Evolutionary conservation across 2,329 filamentous ascomycete genomes (phyloP).

Genomic region (Aspergillus thermomutatus): DNA sequence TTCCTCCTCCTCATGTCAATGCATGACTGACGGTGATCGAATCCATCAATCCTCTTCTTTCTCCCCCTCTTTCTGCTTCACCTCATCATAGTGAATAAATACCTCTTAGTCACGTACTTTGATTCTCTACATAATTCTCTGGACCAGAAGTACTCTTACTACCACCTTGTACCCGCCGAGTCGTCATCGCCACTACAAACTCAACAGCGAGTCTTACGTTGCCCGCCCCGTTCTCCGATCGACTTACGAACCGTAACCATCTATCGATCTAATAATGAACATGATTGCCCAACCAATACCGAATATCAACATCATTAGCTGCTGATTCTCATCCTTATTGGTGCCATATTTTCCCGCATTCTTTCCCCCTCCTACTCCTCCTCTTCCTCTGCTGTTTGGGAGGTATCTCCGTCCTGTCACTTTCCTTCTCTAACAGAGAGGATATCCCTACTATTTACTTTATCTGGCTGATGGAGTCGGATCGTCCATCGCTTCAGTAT

Average conservation of each 20-base stretch:
- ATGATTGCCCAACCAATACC: background rate
- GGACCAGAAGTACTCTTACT: background rate
- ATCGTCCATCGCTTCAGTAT: slow-evolving; percentile 29
- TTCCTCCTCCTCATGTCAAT: background rate
- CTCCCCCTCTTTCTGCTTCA: background rate
- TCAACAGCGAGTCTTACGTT: background rate
- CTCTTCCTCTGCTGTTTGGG: background rate
- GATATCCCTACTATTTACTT: slow-evolving; percentile 7
- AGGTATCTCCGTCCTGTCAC: slow-evolving; percentile 4
- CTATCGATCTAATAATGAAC: background rate
- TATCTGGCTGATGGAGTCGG: slow-evolving; percentile 24
- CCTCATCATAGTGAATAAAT: background rate
- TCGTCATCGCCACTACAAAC: background rate
- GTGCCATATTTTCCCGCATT: slow-evolving; percentile 6
- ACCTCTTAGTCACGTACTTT: slow-evolving; percentile 1
- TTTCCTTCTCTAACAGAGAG: background rate
- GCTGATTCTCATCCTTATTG: slow-evolving; percentile 3
- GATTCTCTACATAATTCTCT: background rate
- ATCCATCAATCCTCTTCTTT: background rate
- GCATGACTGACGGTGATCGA: background rate
- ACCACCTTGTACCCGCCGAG: background rate
- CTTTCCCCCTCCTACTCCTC: slow-evolving; percentile 1
- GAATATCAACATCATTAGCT: background rate
- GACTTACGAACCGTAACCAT: background rate
- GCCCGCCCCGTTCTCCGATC: background rate